phyloP scores from a whole-genome alignment of 768 basidiomycete species.

The Mycena pura region DNA sequence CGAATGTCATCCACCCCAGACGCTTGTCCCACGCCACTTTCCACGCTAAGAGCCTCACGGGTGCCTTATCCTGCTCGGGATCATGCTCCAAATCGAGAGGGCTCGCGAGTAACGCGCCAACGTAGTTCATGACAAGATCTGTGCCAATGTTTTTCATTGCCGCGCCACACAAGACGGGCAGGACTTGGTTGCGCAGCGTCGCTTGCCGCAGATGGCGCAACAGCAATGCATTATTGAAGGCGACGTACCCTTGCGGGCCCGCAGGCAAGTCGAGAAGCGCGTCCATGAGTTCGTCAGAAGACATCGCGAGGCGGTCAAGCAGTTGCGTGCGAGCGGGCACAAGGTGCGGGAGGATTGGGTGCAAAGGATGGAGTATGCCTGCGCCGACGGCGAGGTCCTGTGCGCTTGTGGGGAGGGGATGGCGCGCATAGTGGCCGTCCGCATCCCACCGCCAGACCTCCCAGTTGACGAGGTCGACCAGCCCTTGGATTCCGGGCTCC shows the following conservation, averaged over 20 bases:
- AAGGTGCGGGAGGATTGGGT: conserved; percentile 75
- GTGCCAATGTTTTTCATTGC: conserved; percentile 85
- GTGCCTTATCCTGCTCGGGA: conserved; percentile 50
- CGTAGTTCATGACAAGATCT: conserved; percentile 80
- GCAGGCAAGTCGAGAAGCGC: conserved; percentile 63
- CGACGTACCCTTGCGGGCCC: conserved; percentile 68
- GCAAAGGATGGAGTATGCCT: conserved; percentile 64
- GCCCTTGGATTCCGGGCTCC: conserved; percentile 84
- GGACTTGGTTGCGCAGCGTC: conserved; percentile 66
- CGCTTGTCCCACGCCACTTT: conserved; percentile 87
- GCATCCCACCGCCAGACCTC: conserved; percentile 78
- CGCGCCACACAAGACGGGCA: conserved; percentile 86
- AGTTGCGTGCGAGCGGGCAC: conserved; percentile 71
- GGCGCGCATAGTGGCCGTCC: conserved; percentile 50
- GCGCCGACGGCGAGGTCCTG: conserved; percentile 48
- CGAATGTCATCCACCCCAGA: conserved; percentile 91
- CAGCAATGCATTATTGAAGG: conserved; percentile 58
- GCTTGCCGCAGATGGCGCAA: conserved; percentile 71
- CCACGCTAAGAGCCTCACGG: conserved; percentile 79
- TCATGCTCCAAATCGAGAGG: conserved; percentile 70
- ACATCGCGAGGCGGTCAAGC: conserved; percentile 81
- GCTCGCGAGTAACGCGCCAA: conserved; percentile 79
- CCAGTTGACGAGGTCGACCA: conserved; percentile 87
- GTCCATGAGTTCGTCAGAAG: conserved; percentile 83
- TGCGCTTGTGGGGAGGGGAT: conserved; percentile 58